Percentiles rank a stretch among this genome's conserved stretches.
phyloP scores from a whole-genome alignment of 768 basidiomycete genomes.

The Tylopilus rubrobrunneus region DNA sequence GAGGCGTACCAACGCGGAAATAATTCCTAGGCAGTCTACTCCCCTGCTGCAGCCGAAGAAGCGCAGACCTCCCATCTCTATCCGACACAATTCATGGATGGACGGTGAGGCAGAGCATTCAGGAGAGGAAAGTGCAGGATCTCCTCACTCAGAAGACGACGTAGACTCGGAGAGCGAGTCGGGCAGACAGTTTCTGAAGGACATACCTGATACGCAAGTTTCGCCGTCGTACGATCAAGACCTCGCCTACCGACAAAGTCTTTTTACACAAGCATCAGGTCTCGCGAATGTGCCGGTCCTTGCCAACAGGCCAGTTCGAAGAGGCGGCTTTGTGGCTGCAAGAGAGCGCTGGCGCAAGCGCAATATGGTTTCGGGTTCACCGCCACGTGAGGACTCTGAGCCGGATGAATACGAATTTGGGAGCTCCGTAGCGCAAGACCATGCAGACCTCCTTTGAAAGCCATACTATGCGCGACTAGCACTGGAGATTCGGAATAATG shows the following conservation, averaged over 20 bases:
- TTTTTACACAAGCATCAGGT: conserved; percentile 63
- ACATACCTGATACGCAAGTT: conserved; percentile 61
- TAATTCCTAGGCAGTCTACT: conserved; percentile 15
- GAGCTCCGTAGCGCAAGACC: conserved; percentile 80
- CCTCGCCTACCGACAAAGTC: conserved; percentile 64
- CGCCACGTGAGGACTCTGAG: conserved; percentile 43
- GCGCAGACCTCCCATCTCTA: conserved; percentile 28
- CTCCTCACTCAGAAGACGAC: conserved; percentile 49
- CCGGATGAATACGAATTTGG: conserved; percentile 64
- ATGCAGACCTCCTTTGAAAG: conserved; percentile 58
- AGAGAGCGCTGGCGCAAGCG: conserved; percentile 34
- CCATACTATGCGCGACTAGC: conserved; percentile 10
- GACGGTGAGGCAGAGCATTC: conserved; percentile 76
- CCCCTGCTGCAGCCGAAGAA: conserved; percentile 22
- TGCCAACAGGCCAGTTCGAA: conserved; percentile 44
- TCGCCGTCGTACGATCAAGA: conserved; percentile 73
- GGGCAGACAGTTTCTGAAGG: conserved; percentile 63
- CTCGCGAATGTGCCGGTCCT: conserved; percentile 48
- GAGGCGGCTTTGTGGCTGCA: conserved; percentile 34
- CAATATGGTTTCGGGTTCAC: conserved; percentile 54
- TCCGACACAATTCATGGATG: conserved; percentile 43
- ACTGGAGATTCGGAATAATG: neutral
- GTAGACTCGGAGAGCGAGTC: conserved; percentile 64
- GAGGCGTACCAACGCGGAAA: conserved; percentile 28
- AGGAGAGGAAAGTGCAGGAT: conserved; percentile 67